A percentile compares a stretch with the other conserved stretches of the same genome.
Evolutionary conservation across 805 yeast genomes (phyloP).

Genomic region (Candida namnaoensis): DNA sequence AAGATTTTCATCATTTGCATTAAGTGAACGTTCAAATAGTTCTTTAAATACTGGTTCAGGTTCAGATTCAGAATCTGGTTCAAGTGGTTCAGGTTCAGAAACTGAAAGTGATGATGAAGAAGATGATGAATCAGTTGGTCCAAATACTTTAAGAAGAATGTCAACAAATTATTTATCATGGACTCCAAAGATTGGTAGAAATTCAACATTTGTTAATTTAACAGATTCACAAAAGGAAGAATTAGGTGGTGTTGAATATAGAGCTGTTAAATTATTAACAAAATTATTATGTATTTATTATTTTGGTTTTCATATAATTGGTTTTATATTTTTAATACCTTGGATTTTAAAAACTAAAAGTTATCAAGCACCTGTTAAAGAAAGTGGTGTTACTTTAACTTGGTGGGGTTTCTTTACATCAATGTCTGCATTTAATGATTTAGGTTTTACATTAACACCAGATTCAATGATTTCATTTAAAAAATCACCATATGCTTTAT

Average conservation of each 20-base stretch:
- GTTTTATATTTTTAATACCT: slow-evolving; percentile 44
- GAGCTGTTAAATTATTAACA: slow-evolving; percentile 74
- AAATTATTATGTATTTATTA: slow-evolving; percentile 59
- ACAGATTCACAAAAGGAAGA: slow-evolving; percentile 85
- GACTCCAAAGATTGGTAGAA: slow-evolving; percentile 87
- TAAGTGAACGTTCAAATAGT: slow-evolving; percentile 1
- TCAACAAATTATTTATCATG: slow-evolving; percentile 73
- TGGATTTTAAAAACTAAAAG: slow-evolving; percentile 42
- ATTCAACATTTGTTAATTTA: slow-evolving; percentile 81
- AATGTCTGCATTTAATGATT: slow-evolving; percentile 73
- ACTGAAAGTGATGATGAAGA: slow-evolving; percentile 4
- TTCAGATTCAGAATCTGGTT: slow-evolving; percentile 7
- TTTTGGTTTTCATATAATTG: slow-evolving; percentile 63
- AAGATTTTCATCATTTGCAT: slow-evolving; percentile 16
- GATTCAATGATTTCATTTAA: slow-evolving; percentile 69
- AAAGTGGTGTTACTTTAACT: slow-evolving; percentile 58
- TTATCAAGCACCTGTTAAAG: slow-evolving; percentile 35
- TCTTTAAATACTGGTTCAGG: slow-evolving; percentile 4
- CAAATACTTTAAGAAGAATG: slow-evolving; percentile 26
- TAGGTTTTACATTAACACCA: slow-evolving; percentile 77
- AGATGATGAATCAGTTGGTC: slow-evolving; percentile 17
- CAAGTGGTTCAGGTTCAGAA: slow-evolving; percentile 6
- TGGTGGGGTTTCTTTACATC: slow-evolving; percentile 95
- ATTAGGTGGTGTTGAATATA: slow-evolving; percentile 93
- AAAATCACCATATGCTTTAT: slow-evolving; percentile 52